Evolutionary conservation across 257 asterid species (phyloP).

Genomic region (Buddleja alternifolia): DNA sequence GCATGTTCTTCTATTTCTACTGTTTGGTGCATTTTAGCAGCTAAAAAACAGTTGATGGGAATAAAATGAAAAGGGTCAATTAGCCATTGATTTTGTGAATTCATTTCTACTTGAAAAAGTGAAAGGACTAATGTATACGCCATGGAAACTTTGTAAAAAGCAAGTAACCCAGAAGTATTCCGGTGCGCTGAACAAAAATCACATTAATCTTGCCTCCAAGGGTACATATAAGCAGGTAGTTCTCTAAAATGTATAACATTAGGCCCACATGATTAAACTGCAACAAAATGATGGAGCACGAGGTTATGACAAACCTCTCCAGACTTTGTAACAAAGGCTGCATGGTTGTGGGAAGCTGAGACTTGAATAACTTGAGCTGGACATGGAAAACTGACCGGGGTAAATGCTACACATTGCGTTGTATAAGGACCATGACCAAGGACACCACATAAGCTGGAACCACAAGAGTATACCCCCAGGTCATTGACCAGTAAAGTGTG

Average conservation of each 20-base stretch:
- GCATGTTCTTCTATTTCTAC: background rate
- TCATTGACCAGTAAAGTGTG: conserved; percentile 77
- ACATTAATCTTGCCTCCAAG: background rate
- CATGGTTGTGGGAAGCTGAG: conserved; percentile 86
- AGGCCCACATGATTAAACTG: background rate
- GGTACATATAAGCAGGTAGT: background rate
- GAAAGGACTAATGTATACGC: background rate
- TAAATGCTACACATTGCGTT: conserved; percentile 72
- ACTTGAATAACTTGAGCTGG: conserved; percentile 64
- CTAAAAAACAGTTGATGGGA: background rate
- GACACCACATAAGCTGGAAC: conserved; percentile 88
- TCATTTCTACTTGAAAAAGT: background rate
- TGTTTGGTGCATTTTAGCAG: background rate
- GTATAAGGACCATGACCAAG: conserved; percentile 91
- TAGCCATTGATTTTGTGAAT: background rate
- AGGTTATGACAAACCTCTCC: conserved; percentile 67
- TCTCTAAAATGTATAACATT: background rate
- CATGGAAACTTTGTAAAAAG: background rate
- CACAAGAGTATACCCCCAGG: conserved; percentile 71
- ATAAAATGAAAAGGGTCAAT: background rate
- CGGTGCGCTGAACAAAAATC: background rate
- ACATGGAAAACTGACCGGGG: conserved; percentile 63
- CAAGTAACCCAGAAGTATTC: background rate
- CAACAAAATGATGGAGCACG: conserved; percentile 12
- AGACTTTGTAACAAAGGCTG: conserved; percentile 75